A percentile compares a stretch with the other conserved stretches of the same genome.
These are phyloP conservation scores for Eucalyptus regnans DNA, from an alignment of 345 rosid species.

Conservation along the genomic window DNA sequence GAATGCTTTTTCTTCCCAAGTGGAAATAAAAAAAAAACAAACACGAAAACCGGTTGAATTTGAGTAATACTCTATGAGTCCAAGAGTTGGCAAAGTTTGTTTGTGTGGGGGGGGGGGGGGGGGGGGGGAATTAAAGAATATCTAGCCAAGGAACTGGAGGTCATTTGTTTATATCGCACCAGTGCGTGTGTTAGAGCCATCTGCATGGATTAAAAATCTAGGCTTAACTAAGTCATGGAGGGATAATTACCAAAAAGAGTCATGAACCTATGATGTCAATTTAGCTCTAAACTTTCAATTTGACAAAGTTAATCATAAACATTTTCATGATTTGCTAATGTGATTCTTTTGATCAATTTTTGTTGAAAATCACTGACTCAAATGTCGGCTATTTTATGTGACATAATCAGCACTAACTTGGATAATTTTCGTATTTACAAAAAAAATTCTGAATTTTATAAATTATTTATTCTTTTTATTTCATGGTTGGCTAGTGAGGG, in stretches of 20 bases:
- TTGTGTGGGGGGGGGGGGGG: too few species aligned
- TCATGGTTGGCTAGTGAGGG: not conserved
- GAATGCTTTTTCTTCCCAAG: not conserved
- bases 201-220: not conserved
- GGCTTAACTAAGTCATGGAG: not conserved
- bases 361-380: accelerated
- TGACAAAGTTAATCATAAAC: not conserved
- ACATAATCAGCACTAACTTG: accelerated
- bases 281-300: accelerated
- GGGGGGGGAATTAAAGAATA: not conserved
- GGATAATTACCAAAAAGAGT: not conserved
- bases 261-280: not conserved
- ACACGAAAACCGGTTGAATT: not conserved
- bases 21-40: not conserved
- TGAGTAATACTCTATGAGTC: not conserved
- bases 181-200: not conserved
- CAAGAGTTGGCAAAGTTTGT: not conserved
- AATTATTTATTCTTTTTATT: not conserved
- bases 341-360: not conserved
- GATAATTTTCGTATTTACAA: not conserved
- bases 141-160: not conserved
- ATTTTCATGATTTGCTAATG: not conserved
- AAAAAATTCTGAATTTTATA: not conserved
- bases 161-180: not conserved
- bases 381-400: accelerated